phyloP scores from a whole-genome alignment of 1,284 basidiomycete genomes.

The Moesziomyces globuligerus region DNA sequence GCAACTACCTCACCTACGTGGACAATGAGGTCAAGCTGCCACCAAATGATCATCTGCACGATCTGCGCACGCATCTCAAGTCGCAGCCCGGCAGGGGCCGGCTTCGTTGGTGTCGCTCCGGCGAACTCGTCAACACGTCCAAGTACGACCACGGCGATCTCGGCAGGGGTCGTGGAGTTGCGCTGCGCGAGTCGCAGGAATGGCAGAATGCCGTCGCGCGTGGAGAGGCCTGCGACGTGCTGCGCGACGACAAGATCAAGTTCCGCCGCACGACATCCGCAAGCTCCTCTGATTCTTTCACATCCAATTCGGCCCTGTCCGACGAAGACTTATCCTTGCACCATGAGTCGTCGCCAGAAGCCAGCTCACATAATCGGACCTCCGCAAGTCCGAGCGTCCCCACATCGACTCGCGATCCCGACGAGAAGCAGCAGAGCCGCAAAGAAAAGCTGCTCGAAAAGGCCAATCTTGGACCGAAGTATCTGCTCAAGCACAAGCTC shows the following conservation, averaged over 20 bases:
- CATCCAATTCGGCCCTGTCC: slow-evolving; percentile 20
- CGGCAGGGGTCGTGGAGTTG: slow-evolving; percentile 60
- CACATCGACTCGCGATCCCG: slow-evolving; percentile 1
- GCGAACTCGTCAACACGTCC: slow-evolving; percentile 70
- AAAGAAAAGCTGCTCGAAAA: slow-evolving; percentile 35
- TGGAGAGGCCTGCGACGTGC: slow-evolving; percentile 31
- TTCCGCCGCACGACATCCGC: slow-evolving; percentile 19
- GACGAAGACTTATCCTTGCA: not conserved
- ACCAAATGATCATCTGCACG: slow-evolving; percentile 2
- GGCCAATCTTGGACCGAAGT: slow-evolving; percentile 47
- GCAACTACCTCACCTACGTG: slow-evolving; percentile 76
- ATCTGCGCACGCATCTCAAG: slow-evolving; percentile 21
- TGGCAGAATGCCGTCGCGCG: slow-evolving; percentile 38
- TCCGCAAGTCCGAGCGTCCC: not conserved
- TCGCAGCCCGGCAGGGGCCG: slow-evolving; percentile 69
- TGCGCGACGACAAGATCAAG: slow-evolving; percentile 51
- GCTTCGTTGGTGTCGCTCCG: slow-evolving; percentile 76
- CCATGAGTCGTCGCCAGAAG: not conserved
- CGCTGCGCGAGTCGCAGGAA: slow-evolving; percentile 29
- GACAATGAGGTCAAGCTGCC: slow-evolving; percentile 62
- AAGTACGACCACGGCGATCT: slow-evolving; percentile 54
- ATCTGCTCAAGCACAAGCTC: slow-evolving; percentile 42
- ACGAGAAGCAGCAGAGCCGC: slow-evolving; percentile 42
- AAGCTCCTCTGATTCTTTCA: slow-evolving; percentile 29
- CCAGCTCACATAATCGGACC: too few species aligned